phyloP scores from a whole-genome alignment of 306 rosid genomes.

The Glycyrrhiza uralensis region DNA sequence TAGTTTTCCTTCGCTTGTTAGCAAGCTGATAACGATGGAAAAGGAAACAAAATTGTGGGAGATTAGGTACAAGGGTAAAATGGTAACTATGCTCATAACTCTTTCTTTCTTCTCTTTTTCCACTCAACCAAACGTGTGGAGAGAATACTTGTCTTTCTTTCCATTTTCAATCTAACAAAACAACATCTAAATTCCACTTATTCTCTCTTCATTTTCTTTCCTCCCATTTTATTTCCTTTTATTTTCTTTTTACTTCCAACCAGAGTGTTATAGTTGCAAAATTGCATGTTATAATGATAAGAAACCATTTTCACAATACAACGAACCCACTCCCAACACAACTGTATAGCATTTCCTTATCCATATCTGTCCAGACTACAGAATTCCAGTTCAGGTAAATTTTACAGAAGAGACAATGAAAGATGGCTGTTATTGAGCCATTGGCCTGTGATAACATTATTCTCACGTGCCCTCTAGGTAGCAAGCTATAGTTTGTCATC shows the following conservation, averaged over 20 bases:
- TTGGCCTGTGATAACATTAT: background rate
- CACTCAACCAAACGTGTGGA: background rate
- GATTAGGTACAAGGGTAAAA: background rate
- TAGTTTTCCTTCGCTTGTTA: background rate
- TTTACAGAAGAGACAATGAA: background rate
- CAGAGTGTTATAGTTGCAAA: background rate
- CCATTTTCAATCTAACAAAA: background rate
- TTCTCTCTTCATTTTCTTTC: background rate
- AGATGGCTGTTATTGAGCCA: background rate
- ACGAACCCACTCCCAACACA: background rate
- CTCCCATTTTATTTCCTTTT: background rate
- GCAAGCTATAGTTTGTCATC: background rate
- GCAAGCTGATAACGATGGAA: too few species aligned
- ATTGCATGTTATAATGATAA: background rate
- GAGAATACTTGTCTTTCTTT: background rate
- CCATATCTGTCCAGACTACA: background rate
- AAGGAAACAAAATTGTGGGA: too few species aligned
- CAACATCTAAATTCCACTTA: background rate
- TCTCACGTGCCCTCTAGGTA: background rate
- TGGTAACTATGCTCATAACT: background rate
- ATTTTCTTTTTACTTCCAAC: background rate
- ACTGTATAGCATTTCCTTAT: background rate
- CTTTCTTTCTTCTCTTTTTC: background rate
- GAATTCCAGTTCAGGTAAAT: conserved; percentile 4
- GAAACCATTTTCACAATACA: background rate